phyloP scores from a whole-genome alignment of 73 alveolate genomes.

The Effrenium voratum region DNA sequence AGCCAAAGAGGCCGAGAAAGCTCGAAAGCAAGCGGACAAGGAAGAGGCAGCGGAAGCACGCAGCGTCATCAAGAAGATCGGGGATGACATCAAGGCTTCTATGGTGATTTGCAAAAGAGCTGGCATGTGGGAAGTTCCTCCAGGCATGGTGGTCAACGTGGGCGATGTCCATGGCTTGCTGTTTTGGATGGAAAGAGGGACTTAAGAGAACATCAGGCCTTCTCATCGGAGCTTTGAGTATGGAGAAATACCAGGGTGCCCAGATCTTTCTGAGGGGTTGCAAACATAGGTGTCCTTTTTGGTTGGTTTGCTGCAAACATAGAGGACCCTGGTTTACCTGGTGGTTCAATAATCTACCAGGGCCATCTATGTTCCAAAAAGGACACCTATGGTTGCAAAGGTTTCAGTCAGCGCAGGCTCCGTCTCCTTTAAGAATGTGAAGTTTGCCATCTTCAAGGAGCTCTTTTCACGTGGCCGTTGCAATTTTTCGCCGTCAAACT shows the following conservation, averaged over 20 bases:
- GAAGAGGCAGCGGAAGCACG: constrained; percentile 32
- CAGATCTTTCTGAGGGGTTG: too few species aligned
- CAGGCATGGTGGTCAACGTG: background rate
- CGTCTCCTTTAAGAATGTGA: constrained; percentile 23
- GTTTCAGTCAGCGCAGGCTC: background rate
- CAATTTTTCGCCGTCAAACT: background rate
- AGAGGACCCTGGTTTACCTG: too few species aligned
- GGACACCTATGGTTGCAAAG: too few species aligned
- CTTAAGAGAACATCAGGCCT: too few species aligned
- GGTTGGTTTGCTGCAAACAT: too few species aligned
- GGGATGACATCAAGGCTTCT: constrained; percentile 29
- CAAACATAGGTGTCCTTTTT: too few species aligned
- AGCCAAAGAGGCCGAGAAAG: constrained; percentile 33
- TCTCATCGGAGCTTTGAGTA: too few species aligned
- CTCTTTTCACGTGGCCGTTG: constrained; percentile 43
- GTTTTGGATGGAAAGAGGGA: too few species aligned
- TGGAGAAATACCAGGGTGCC: too few species aligned
- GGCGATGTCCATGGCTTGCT: too few species aligned
- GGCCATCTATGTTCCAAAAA: too few species aligned
- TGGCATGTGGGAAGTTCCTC: constrained; percentile 55
- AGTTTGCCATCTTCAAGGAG: constrained; percentile 33
- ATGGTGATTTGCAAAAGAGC: constrained; percentile 50
- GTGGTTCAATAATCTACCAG: too few species aligned
- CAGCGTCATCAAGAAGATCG: constrained; percentile 10
- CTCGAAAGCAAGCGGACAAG: constrained; percentile 8